Base-by-base conservation (phyloP, 192 early-diverging fungal genomes). In the Podila epigama region DNA sequence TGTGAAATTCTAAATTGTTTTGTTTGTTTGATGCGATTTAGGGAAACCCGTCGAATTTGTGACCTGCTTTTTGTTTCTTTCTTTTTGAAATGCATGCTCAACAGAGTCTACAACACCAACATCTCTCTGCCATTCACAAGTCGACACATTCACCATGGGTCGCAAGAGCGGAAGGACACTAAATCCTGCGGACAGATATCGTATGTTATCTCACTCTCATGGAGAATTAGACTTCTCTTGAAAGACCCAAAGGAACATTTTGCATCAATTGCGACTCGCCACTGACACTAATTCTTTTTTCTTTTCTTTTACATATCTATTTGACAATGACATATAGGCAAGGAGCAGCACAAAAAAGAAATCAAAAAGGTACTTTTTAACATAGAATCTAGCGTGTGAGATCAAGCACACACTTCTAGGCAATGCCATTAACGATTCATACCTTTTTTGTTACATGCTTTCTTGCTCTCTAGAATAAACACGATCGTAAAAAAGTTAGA, bases 151-250 rank as follows among this genome's bases (percentile, higher is more conserved):
- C 31, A 57, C 37, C 64, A 77, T 77, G 73, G 73, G 73, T 42
- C 73, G 73, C 36, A 77, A 68, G 33, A 63, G 66, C 11, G 72
- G 72, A 51, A 77, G 61, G 66, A 68, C 55, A 52, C 66, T 77
- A 13, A 77, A 77, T 54, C 73, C 73, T 22, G 73, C 73, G 60
- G 73, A 77, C 32, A 65, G 68, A 31, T 77, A 77, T 61, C 73
- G 73, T 77, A 77, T 33, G 70, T 60, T 10, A 15, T 5, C 22
- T 5, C 39, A 51, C 22, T 15, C 15, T 54, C 10, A 39, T 39
- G 15, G 34, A 27, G 28, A n/a, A 35, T 2, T 6, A 3, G 27
- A 42, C 20, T 34, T 31, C 3, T 22, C 35, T n/a, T n/a, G n/a
- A n/a, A n/a, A n/a, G n/a, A n/a, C n/a, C n/a, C n/a, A n/a, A n/a